Conservation (phyloP, 1,139 yeast species). For the Kluyveromyces sp. region DNA sequence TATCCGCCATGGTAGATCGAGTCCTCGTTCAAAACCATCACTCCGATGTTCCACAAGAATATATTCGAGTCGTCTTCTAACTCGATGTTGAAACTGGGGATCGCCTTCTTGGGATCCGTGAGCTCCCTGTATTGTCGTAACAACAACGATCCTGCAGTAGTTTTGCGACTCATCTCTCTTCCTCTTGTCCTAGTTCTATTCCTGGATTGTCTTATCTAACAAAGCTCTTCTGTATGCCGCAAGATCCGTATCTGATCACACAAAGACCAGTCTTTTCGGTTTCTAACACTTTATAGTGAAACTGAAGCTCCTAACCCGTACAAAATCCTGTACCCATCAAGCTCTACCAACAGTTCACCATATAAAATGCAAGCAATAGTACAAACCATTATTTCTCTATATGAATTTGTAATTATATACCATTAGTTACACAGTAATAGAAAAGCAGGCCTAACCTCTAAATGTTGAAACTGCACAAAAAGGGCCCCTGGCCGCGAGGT, state of each 20-base stretch:
- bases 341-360: too few species aligned
- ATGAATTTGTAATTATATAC: background rate
- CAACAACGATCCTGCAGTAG: slow-evolving; percentile 59
- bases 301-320: too few species aligned
- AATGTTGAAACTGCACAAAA: too few species aligned
- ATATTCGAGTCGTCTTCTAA: slow-evolving; percentile 79
- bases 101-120: slow-evolving; percentile 86
- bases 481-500: too few species aligned
- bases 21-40: slow-evolving; percentile 84
- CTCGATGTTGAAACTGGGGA: slow-evolving; percentile 85
- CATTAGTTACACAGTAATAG: too few species aligned
- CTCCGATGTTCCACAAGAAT: slow-evolving; percentile 87
- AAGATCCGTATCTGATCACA: background rate
- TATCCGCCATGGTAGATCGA: slow-evolving; percentile 95
- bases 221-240: too few species aligned
- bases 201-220: too few species aligned
- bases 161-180: slow-evolving; percentile 22
- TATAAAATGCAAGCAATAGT: background rate
- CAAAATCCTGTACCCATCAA: too few species aligned
- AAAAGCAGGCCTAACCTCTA: too few species aligned
- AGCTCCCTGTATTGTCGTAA: slow-evolving; percentile 93
- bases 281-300: too few species aligned
- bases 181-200: too few species aligned
- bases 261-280: background rate
- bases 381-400: background rate